Base-by-base conservation (phyloP, 129 eudicot genomes). In the Centella asiatica region DNA sequence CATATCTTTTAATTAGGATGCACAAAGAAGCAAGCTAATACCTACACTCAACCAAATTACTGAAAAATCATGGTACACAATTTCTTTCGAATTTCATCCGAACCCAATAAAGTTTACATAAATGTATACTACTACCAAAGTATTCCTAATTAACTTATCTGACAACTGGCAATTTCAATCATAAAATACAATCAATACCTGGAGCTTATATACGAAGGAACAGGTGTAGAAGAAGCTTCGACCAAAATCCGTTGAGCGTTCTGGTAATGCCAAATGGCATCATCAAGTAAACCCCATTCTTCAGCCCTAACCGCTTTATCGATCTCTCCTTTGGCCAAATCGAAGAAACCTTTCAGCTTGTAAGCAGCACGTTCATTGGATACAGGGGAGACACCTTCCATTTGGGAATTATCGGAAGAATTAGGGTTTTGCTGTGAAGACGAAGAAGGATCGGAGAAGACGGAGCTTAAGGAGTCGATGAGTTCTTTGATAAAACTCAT, bases 251-350 rank as follows among this genome's bases (percentile, higher is more conserved):
- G 76, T 51, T 78, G 85, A 18, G 99, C 93, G 11, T 70, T 76
- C 53, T 77, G 88, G 34, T 93, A 93, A 65, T 81, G 88, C 13
- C 60, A 48, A 39, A 88, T 56, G 27, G 96, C 99, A 61, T 87
- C 99, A 56, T 85, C 87, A 31, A 64, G 50, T 49, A 93, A 73
- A 1, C 99, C 99, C 96, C 99, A 93, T 64, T 93, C 99, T 66
- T 93, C 99, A 24, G 95, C 86, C 74, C 96, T 84, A 69, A 93
- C 92, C 32, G 96, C 96, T 71, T 85, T 82, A 65, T 74, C 96
- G 23, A 88, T 85, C 76, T 82, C 96, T 50, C 63, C 89, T 66
- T 82, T 93, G 18, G 85, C 95, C 66, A 88, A 72, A 67, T 93
- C 92, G 47, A 88, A 88, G 78, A 85, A 93, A 22, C 96, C 96